Conservation (phyloP, 345 rosid species). For the Citrus glauca region DNA sequence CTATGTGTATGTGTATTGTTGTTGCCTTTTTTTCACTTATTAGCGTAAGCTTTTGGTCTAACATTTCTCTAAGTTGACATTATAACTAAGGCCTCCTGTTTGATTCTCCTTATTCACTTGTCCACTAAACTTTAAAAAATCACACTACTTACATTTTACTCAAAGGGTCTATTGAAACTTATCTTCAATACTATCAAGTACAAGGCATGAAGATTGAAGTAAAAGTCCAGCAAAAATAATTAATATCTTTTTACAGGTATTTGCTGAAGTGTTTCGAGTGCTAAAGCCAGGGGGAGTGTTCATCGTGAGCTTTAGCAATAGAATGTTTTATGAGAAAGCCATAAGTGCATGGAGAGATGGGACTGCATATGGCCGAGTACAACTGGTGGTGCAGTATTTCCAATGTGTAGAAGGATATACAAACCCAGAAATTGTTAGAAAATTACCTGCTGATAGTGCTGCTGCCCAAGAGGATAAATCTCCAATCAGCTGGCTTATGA, state of each 20-base stretch:
- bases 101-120: no score
- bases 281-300: conserved; percentile 77
- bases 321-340: conserved; percentile 90
- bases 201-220: background rate
- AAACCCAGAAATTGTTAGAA: conserved; percentile 56
- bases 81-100: no score
- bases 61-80: no score
- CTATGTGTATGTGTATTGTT: no score
- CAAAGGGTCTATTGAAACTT: background rate
- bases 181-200: no score
- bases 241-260: background rate
- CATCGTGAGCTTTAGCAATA: conserved; percentile 85
- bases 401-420: conserved; percentile 73
- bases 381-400: conserved; percentile 74
- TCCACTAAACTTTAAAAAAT: background rate
- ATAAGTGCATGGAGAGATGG: conserved; percentile 83
- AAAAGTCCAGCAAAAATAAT: background rate
- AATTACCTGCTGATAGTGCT: conserved; percentile 23
- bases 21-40: no score
- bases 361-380: conserved; percentile 57
- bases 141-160: no score
- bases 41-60: no score
- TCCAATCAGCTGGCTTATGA: conserved; percentile 41
- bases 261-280: conserved; percentile 67
- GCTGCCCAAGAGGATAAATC: conserved; percentile 29